Evolutionary conservation across 768 basidiomycete species (phyloP), one percentile per base, ranked within the genome.

Genomic region (Multifurca ochricompacta): DNA sequence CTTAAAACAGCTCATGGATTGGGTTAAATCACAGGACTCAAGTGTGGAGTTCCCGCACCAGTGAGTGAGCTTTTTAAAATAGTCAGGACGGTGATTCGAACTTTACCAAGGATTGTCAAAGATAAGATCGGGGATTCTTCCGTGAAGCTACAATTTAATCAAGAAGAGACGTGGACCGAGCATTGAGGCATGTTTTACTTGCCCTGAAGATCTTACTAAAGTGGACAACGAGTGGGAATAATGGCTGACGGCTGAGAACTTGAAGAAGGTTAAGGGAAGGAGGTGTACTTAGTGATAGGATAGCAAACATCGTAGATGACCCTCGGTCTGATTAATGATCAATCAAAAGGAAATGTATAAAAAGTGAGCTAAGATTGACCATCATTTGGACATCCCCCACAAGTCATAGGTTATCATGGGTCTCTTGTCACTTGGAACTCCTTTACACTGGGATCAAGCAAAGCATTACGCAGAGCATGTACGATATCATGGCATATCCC

Each of bases 101-200:
- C 46, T 19, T 25, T 40, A 11, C 43, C n/a, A n/a, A 64, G 95
- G 64, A 83, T 98, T 50, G 73, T 76, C 37, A 97, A 91, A 69
- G 96, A 99, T 70, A 91, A 86, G 71, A 99, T 99, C 51, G 94
- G 93, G 6, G 93, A 95, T 51, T 87, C 90, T 16, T 93, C 91
- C 1, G 87, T 98, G 59, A 93, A 94, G 69, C 73, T 94, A 3
- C 92, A 94, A 65, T 95, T 96, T 68, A 88, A 87, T 61, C 90
- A 91, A 63, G 95, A 99, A 66, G 95, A 99, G 64, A 77, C 82
- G 0, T 99, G 95, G 95, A 97, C 95, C 82, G 91, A 55, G 91
- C 93, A 4, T 72, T 98, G 63, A 79, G 91, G 30, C 93, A 96
- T 63, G 90, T 98, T 54, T 74, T 96, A 53, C 77, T 93, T 19